Conservation (phyloP, 2,329 filamentous ascomycete genomes). For the Lanzia echinophila region DNA sequence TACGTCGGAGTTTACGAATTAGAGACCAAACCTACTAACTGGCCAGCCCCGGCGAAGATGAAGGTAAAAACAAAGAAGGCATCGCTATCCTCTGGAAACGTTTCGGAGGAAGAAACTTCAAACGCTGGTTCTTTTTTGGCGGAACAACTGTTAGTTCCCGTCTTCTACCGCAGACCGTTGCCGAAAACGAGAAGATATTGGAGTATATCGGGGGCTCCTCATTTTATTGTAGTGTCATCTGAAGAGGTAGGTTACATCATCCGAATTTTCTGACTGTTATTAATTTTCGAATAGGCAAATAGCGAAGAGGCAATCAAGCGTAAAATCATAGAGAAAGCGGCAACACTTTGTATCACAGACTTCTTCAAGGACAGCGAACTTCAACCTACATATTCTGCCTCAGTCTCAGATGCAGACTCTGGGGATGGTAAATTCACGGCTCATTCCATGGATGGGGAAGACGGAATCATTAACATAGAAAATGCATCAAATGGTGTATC, state of each 20-base stretch:
- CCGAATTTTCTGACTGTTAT: background rate
- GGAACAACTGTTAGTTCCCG: constrained; percentile 65
- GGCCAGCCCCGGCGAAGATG: constrained; percentile 37
- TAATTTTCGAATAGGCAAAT: constrained; percentile 35
- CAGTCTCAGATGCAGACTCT: constrained; percentile 56
- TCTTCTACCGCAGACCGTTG: constrained; percentile 53
- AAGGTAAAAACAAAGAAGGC: constrained; percentile 31
- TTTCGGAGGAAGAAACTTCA: constrained; percentile 40
- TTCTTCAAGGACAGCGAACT: constrained; percentile 40
- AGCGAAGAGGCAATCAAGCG: constrained; percentile 65
- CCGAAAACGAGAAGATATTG: constrained; percentile 30
- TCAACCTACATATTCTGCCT: constrained; percentile 39
- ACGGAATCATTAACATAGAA: constrained; percentile 83
- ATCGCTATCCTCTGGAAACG: constrained; percentile 42
- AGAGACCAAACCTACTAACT: constrained; percentile 73
- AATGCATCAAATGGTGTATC: constrained; percentile 46
- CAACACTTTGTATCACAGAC: constrained; percentile 66
- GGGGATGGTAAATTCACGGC: constrained; percentile 66
- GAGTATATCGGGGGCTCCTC: constrained; percentile 36
- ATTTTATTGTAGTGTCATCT: constrained; percentile 69
- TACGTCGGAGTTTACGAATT: constrained; percentile 71
- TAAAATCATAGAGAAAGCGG: constrained; percentile 71
- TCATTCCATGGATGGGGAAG: constrained; percentile 78
- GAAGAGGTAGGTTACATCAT: constrained; percentile 53
- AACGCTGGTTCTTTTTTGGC: too few species aligned